These are phyloP conservation scores for Fabrea salina DNA, from an alignment of 169 alveolate species.

Conservation along the genomic window DNA sequence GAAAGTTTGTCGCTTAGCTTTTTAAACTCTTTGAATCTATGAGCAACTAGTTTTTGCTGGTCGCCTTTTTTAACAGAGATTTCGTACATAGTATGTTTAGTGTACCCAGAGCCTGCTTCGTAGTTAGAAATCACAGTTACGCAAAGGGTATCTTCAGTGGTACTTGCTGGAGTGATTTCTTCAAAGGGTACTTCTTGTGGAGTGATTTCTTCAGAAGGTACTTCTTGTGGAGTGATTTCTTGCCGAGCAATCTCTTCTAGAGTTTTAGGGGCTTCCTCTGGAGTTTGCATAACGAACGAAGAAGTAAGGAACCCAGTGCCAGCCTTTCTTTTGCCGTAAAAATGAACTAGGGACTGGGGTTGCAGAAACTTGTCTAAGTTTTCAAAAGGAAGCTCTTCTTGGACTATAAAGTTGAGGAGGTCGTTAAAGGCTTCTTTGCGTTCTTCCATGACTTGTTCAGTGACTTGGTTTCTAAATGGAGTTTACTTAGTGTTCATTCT, in stretches of 20 bases:
- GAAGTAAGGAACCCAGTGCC: not conserved
- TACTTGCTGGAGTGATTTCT: not conserved
- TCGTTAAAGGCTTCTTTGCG: not conserved
- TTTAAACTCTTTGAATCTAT: constrained; percentile 15
- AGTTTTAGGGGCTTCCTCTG: not conserved
- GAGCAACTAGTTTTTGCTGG: not conserved
- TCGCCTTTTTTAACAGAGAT: not conserved
- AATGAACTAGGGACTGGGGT: not conserved
- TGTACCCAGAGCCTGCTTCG: constrained; percentile 13
- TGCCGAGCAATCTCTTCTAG: not conserved
- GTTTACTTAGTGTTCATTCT: not conserved
- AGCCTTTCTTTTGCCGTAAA: not conserved
- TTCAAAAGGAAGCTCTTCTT: not conserved
- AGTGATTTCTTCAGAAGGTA: not conserved
- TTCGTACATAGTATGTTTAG: not conserved
- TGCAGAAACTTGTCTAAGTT: not conserved
- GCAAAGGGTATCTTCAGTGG: not conserved
- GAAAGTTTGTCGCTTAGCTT: not conserved
- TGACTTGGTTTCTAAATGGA: not conserved
- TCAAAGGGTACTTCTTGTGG: not conserved
- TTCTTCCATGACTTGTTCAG: not conserved
- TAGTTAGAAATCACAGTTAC: constrained; percentile 3
- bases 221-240: not conserved
- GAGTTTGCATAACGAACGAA: not conserved
- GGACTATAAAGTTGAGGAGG: not conserved